A percentile compares a stretch with the other conserved stretches of the same genome.
phyloP scores from a whole-genome alignment of 352 stramenopile genomes.

The Phytophthora multivora region DNA sequence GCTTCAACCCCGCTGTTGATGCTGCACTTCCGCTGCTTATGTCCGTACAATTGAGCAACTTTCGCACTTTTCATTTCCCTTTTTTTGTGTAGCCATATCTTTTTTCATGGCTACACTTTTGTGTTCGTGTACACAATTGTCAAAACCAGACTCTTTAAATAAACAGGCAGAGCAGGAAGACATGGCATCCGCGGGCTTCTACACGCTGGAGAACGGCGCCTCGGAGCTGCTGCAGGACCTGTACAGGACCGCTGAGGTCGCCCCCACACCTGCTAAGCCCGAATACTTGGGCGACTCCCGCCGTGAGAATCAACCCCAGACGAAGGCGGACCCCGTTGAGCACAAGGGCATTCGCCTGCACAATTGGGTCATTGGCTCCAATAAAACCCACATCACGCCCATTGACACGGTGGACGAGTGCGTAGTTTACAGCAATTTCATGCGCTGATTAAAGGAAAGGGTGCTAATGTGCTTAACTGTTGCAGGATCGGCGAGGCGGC shows the following conservation, averaged over 20 bases:
- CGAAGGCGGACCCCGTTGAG: slow-evolving; percentile 62
- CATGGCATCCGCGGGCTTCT: slow-evolving; percentile 54
- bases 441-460: not conserved
- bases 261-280: not conserved
- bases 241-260: slow-evolving; percentile 24
- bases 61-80: too few species aligned
- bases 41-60: not conserved
- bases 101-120: too few species aligned
- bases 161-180: not conserved
- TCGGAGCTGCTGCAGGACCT: slow-evolving; percentile 54
- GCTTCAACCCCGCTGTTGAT: slow-evolving; percentile 47
- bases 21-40: slow-evolving; percentile 56
- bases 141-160: too few species aligned
- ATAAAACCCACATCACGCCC: slow-evolving; percentile 86
- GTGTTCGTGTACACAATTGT: too few species aligned
- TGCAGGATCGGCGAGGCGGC: slow-evolving; percentile 58
- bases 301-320: slow-evolving; percentile 41
- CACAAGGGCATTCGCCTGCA: slow-evolving; percentile 71
- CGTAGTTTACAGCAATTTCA: slow-evolving; percentile 4
- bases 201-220: slow-evolving; percentile 53
- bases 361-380: slow-evolving; percentile 73
- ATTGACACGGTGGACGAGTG: slow-evolving; percentile 73
- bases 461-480: slow-evolving; percentile 10
- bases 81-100: too few species aligned
- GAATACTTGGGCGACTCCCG: slow-evolving; percentile 58